Conservation (phyloP, 108 stramenopile species). For the Fragilaria crotonensis region DNA sequence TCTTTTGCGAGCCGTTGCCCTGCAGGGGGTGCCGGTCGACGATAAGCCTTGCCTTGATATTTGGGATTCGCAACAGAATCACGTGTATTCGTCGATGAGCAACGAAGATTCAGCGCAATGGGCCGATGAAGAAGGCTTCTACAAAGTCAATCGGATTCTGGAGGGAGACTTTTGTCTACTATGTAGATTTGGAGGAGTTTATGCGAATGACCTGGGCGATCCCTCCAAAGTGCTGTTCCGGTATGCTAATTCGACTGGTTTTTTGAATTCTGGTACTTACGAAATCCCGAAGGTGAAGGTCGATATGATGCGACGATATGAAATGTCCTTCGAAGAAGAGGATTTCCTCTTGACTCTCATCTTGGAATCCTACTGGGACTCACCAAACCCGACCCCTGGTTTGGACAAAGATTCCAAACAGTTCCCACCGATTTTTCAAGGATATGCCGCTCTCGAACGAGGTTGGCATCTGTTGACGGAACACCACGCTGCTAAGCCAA, state of each 20-base stretch:
- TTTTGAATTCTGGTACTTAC: conserved; percentile 40
- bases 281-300: conserved; percentile 49
- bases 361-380: conserved; percentile 49
- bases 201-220: conserved; percentile 50
- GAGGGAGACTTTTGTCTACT: conserved; percentile 79
- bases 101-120: conserved; percentile 24
- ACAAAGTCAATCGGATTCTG: conserved; percentile 42
- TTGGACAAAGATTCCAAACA: neutral
- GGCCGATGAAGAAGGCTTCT: conserved; percentile 70
- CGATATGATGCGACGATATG: conserved; percentile 80
- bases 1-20: conserved; percentile 47
- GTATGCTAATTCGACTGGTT: conserved; percentile 72
- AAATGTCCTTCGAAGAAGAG: conserved; percentile 55
- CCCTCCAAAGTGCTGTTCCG: conserved; percentile 80
- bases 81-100: conserved; percentile 22
- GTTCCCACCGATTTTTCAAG: neutral
- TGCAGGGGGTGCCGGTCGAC: conserved; percentile 90
- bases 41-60: conserved; percentile 86
- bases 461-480: conserved; percentile 1
- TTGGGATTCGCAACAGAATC: conserved; percentile 44
- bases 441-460: neutral
- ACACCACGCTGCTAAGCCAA: neutral
- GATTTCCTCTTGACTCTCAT: conserved; percentile 70
- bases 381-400: neutral
- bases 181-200: conserved; percentile 79